These are phyloP conservation scores for Xylaria sp. DNA, from an alignment of 2,329 filamentous ascomycete species.

Conservation along the genomic window DNA sequence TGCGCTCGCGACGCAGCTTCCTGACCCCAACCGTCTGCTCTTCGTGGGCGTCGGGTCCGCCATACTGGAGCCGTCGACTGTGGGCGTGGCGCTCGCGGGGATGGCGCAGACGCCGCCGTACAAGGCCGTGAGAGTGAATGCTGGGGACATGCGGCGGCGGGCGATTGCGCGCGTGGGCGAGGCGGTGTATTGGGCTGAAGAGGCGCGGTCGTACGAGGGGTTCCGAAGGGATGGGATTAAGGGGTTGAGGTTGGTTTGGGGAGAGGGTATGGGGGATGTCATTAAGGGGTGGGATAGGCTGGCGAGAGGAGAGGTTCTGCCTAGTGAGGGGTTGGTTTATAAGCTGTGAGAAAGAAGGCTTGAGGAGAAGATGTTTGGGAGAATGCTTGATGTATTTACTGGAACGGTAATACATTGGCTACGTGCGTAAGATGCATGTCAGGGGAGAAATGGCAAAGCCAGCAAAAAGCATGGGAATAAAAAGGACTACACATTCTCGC, in stretches of 20 bases:
- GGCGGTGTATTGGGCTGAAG: conserved; percentile 40
- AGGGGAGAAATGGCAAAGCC: too few relatives aligned
- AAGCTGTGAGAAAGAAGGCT: conserved; percentile 37
- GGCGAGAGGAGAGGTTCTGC: conserved; percentile 40
- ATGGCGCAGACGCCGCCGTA: conserved; percentile 12
- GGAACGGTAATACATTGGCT: too few relatives aligned
- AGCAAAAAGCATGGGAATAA: too few relatives aligned
- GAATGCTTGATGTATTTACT: not conserved
- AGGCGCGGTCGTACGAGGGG: conserved; percentile 39
- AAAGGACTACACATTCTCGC: too few relatives aligned
- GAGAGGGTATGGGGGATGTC: conserved; percentile 46
- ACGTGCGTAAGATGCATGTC: too few relatives aligned
- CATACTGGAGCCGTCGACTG: conserved; percentile 33
- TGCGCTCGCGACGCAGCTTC: conserved; percentile 26
- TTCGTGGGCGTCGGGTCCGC: conserved; percentile 41
- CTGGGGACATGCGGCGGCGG: conserved; percentile 41
- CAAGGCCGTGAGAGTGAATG: conserved; percentile 35
- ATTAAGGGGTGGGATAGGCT: conserved; percentile 46
- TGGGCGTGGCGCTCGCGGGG: not conserved
- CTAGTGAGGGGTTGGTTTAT: conserved; percentile 48
- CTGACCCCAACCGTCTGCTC: conserved; percentile 14
- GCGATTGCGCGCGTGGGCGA: conserved; percentile 44
- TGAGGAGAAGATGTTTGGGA: not conserved
- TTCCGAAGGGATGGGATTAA: conserved; percentile 38
- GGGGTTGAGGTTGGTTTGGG: conserved; percentile 45